Percentiles rank a stretch among this genome's conserved stretches.
Evolutionary conservation across 2,329 filamentous ascomycete species (phyloP).

Genomic region (Diaporthe australafricana): DNA sequence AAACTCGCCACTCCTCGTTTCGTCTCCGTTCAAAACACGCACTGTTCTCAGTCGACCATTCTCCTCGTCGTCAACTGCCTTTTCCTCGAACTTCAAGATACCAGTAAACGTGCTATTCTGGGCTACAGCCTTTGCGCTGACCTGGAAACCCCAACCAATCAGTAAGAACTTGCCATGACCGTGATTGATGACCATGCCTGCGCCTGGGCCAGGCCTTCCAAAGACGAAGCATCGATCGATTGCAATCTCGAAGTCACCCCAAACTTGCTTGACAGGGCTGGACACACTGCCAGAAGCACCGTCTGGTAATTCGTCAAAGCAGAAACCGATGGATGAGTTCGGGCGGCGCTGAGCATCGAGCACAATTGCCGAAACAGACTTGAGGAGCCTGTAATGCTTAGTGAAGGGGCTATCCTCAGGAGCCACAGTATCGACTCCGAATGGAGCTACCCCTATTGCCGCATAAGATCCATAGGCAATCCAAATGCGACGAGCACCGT

Average conservation of each 20-base stretch:
- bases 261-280: conserved; percentile 17
- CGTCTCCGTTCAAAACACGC: conserved; percentile 53
- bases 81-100: conserved; percentile 44
- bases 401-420: not conserved
- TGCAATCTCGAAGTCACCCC: conserved; percentile 48
- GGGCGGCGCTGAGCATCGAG: not conserved
- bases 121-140: conserved; percentile 40
- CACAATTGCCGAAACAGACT: conserved; percentile 9
- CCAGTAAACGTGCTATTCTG: conserved; percentile 41
- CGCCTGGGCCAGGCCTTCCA: conserved; percentile 44
- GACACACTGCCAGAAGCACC: not conserved
- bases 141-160: conserved; percentile 44
- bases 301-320: conserved; percentile 3
- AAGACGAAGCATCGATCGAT: conserved; percentile 48
- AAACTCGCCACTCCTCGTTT: conserved; percentile 56
- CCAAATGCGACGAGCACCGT: conserved; percentile 56
- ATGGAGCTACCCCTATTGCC: not conserved
- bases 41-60: conserved; percentile 47
- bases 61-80: conserved; percentile 45
- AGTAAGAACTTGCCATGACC: conserved; percentile 43
- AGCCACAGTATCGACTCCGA: not conserved
- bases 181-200: conserved; percentile 45
- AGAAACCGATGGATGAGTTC: conserved; percentile 5
- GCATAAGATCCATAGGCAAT: conserved; percentile 41
- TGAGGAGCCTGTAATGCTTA: not conserved